Base-by-base conservation (phyloP, 2,329 filamentous ascomycete genomes). In the Trematosphaeria pertusa region DNA sequence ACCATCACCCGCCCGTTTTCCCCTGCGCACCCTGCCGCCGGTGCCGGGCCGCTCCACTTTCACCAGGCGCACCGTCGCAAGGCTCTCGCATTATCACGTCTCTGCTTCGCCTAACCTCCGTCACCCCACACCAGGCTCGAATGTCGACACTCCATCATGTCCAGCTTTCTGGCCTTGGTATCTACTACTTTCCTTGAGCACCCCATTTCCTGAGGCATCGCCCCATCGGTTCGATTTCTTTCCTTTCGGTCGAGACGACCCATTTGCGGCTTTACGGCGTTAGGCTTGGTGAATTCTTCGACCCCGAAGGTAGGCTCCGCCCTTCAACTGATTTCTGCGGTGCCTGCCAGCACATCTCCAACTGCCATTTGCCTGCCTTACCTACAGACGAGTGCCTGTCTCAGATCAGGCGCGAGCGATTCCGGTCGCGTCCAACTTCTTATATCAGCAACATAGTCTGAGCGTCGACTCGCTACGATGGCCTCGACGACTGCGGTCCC, bases 121-220 rank as follows among this genome's bases (percentile, higher is more conserved):
- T 47, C 37, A 45, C 48, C 52, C 54, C 41, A 52, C 50, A 51
- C 49, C 47, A 44, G 48, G 48, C 37, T 46, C 65, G 64, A 69
- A 77, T 77, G 75, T 77, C 74, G 71, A 65, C 67, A 62, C 61
- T 72, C 73, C 75, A 78, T 67, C 69, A 79, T 79, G 77, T 75
- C 73, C 74, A 75, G 65, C 68, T 70, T 63, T 69, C 67, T 72
- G 71, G 73, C 72, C 65, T 59, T 72, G 69, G 65, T 69, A 64
- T 72, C 72, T 70, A 74, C 70, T 62, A 76, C 65, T 74, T 73
- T 78, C 77, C 77, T 80, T 79, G 76, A 79, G 73, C 74, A 76
- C 67, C 75, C 75, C 54, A 72, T 71, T 72, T 73, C 71, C 64
- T 72, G 70, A 72, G 64, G 67, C 57, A 54, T 54, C 52, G 50